Base-by-base conservation (phyloP, 2,329 filamentous ascomycete genomes). In the Paraconiothyrium brasiliense region DNA sequence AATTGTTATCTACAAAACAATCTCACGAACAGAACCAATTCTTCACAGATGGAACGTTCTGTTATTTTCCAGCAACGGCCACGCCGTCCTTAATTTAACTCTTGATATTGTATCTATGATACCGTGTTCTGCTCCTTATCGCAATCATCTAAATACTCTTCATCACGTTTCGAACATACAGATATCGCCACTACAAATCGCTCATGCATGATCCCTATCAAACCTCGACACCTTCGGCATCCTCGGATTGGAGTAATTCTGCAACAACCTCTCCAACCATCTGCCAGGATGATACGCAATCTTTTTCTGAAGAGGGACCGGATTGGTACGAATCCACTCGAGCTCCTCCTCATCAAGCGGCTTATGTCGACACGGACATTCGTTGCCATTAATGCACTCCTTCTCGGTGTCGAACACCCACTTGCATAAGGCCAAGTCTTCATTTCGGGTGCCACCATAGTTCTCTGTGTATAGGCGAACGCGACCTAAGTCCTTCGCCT, bases 271-370 rank as follows among this genome's bases (percentile, higher is more conserved):
- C 39, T 41, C 39, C 39, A 41, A 8, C 39, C 39, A 41, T n/a
- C n/a, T 41, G 6, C 39, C 39, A 5, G 39, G 39, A 20, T 41
- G 39, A 7, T 7, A 20, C 39, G 8, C 14, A 5, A 41, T 41
- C 4, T 41, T 41, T n/a, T 41, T 41, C 39, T 41, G 13, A 11
- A 6, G 32, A 20, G 48, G 48, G 6, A 51, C 22, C 7, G 35
- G 35, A 41, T 52, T 52, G 34, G 49, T 52, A 4, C 49, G 49
- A 9, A 52, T 52, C 49, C 49, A 52, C 35, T 52, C 49, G 34
- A 52, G 34, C 49, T 52, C 49, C 20, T 52, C 49, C 7, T 52
- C 49, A 16, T 52, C 35, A 14, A 52, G 49, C 10, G 49, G 49
- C 4, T 39, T 34, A 16, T 52, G 49, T 3, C 49, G 49, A 30